Base-by-base conservation (phyloP, 2,329 filamentous ascomycete genomes). In the Bipolaris bicolor region DNA sequence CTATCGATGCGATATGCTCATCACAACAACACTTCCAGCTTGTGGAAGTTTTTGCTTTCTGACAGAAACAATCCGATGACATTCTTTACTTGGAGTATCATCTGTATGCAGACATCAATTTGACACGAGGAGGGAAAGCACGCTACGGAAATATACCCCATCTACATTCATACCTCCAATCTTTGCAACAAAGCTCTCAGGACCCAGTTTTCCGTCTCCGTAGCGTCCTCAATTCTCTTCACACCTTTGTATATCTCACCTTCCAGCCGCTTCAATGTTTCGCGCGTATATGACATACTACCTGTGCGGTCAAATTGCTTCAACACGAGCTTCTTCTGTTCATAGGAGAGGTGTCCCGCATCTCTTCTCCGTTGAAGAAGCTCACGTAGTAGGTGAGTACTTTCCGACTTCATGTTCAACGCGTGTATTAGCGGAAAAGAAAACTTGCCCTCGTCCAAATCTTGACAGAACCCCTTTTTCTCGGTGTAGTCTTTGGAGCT, bases 381-480 rank as follows among this genome's bases (percentile, higher is more conserved):
- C 18, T 53, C 26, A 10, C 16, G 18, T 13, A 53, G 26, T 26
- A 18, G 13, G 9, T 20, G 10, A 18, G 18, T 15, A 22, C 16
- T 33, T 15, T 18, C 11, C n/a, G n/a, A 5, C 29, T 24, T 6
- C n/a, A 24, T 4, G 18, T 18, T 53, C 33, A 48, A 11, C 1
- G 51, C 34, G 6, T 57, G 49, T 3, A 53, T 18, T 2, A 57
- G 10, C 5, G 50, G 55, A 10, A 48, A 49, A 3, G 90, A 93
- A 79, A 96, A 96, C 81, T 97, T 97, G 60, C 92, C 93, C 79
- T 97, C 93, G 1, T 91, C 96, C 70, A 97, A 78, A 76, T 97
- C 93, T 79, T 97, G 92, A 75, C 90, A 95, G 66, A 95, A 84
- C 43, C 92, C 93, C 80, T 97, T 97, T 77, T 95, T 93, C 64